Conservation (phyloP, 2,329 filamentous ascomycete species). For the Fusarium sp. region DNA sequence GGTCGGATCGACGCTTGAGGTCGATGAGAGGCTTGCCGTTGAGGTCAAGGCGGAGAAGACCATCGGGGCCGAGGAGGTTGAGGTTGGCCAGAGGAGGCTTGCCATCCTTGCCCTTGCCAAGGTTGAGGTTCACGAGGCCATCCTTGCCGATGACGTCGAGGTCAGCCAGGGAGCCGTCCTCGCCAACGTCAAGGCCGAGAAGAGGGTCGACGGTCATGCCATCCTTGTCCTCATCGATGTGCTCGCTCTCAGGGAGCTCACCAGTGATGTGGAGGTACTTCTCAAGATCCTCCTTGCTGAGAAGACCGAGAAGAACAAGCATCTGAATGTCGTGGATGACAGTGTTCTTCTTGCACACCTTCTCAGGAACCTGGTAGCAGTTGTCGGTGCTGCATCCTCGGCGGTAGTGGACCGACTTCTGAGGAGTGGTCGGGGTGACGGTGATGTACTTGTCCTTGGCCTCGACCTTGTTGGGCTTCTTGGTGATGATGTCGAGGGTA, state of each 20-base stretch:
- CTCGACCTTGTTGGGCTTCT: conserved; percentile 30
- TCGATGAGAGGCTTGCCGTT: conserved; percentile 12
- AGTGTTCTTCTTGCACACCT: conserved; percentile 37
- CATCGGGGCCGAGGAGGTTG: conserved; percentile 15
- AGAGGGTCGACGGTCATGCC: conserved; percentile 13
- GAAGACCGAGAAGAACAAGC: conserved; percentile 35
- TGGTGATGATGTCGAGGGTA: conserved; percentile 35
- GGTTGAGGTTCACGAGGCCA: conserved; percentile 19
- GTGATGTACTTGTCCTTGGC: conserved; percentile 34
- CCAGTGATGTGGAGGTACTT: conserved; percentile 37
- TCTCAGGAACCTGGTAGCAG: conserved; percentile 32
- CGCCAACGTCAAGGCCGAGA: conserved; percentile 8
- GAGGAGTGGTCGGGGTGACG: conserved; percentile 31
- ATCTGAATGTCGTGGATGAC: conserved; percentile 37
- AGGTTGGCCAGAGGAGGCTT: conserved; percentile 16
- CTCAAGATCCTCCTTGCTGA: conserved; percentile 37
- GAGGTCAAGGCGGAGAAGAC: conserved; percentile 19
- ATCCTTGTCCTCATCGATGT: neutral
- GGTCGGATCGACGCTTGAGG: neutral
- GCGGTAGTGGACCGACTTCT: conserved; percentile 9
- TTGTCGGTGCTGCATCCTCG: conserved; percentile 1
- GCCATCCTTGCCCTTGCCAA: conserved; percentile 12
- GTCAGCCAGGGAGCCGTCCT: conserved; percentile 14
- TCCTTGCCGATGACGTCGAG: conserved; percentile 9
- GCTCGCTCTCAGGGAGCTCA: conserved; percentile 1